Evolutionary conservation across 2,329 filamentous ascomycete genomes (phyloP).

Genomic region (Colletotrichum costaricense): DNA sequence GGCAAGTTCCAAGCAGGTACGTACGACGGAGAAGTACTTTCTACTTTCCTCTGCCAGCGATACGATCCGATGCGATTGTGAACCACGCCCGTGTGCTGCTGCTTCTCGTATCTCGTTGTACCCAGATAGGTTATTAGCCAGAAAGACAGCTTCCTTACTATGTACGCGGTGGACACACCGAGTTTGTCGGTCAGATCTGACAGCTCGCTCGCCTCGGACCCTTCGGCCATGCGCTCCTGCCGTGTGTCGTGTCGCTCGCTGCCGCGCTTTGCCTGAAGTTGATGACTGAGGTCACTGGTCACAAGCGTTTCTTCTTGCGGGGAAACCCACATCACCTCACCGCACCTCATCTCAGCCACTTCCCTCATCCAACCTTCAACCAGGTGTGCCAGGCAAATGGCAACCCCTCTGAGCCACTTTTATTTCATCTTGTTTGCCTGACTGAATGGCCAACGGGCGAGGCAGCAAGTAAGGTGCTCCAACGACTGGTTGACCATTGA

Average conservation of each 20-base stretch:
- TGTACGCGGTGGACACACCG: too few species aligned
- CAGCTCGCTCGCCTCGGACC: background rate
- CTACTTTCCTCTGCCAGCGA: background rate
- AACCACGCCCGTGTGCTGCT: background rate
- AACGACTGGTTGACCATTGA: background rate
- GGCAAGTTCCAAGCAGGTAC: background rate
- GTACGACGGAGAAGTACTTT: background rate
- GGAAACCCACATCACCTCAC: conserved; percentile 12
- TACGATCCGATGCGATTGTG: background rate
- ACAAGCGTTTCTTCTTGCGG: conserved; percentile 28
- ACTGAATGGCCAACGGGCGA: background rate
- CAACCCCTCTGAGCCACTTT: conserved; percentile 27
- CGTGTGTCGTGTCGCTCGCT: background rate
- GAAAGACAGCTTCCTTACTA: too few species aligned
- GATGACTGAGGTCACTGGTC: conserved; percentile 22
- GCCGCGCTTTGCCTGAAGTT: background rate
- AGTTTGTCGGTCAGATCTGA: background rate
- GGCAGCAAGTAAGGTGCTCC: background rate
- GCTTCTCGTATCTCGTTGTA: background rate
- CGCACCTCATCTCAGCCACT: conserved; percentile 18
- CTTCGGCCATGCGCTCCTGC: background rate
- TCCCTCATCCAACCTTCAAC: conserved; percentile 16
- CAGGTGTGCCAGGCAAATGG: background rate
- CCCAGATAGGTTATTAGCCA: too few species aligned
- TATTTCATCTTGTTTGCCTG: conserved; percentile 23